Conservation (phyloP, 805 yeast genomes). For the Suhomyces vadensis region DNA sequence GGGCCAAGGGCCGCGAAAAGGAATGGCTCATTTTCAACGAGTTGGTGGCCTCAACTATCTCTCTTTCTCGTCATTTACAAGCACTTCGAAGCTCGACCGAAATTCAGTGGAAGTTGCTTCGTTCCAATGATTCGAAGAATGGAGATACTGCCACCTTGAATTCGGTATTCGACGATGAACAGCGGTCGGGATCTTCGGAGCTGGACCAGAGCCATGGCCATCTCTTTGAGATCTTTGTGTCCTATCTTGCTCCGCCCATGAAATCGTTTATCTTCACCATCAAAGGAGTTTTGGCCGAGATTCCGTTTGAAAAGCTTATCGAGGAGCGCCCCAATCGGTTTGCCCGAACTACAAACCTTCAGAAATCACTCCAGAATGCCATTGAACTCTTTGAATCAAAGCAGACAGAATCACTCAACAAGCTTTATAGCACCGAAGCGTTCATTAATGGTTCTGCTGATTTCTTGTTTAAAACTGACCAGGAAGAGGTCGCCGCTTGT, state of each 20-base stretch:
- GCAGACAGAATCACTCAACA: conserved; percentile 56
- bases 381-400: conserved; percentile 55
- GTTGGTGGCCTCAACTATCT: conserved; percentile 53
- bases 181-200: background rate
- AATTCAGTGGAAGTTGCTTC: conserved; percentile 60
- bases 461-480: conserved; percentile 51
- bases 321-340: conserved; percentile 31
- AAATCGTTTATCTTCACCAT: conserved; percentile 65
- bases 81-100: conserved; percentile 70
- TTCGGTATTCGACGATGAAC: background rate
- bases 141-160: background rate
- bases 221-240: conserved; percentile 65
- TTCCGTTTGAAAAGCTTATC: conserved; percentile 50
- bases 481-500: conserved; percentile 81
- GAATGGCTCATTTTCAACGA: conserved; percentile 49
- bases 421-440: conserved; percentile 56
- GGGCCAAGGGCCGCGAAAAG: conserved; percentile 51
- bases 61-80: conserved; percentile 57
- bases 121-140: conserved; percentile 18
- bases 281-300: conserved; percentile 56
- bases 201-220: conserved; percentile 26
- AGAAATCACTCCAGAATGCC: conserved; percentile 50
- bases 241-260: conserved; percentile 70
- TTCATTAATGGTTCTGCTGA: conserved; percentile 39
- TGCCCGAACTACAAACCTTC: conserved; percentile 45